Evolutionary conservation across 1,139 yeast genomes (phyloP), one percentile per base, ranked within the genome.

Genomic region (Protomyces inundatus): DNA sequence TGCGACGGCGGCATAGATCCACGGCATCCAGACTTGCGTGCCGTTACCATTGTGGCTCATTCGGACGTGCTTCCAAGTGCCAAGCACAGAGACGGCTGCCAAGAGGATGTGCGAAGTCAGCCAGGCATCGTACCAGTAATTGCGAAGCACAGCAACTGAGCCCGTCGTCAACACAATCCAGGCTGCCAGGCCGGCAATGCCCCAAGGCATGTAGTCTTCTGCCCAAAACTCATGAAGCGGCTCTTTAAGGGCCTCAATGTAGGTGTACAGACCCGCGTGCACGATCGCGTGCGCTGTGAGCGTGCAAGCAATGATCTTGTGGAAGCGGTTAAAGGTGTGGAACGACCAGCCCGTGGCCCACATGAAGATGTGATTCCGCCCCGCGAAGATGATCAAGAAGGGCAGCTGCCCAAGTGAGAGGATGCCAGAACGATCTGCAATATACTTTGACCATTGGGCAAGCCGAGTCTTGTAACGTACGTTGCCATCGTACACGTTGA

Each of bases 261-360:
- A 40, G 16, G 70, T 68, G 58, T 74, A 71, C 39, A 73, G 70
- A 3, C 72, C 69, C 1, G 71, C 68, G 62, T 76, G 78, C 6
- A 71, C 67, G 0, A 75, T 34, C 0, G 80, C 75, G 69, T 84
- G 84, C 1, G 76, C 62, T 60, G 83, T 75, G 2, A 80, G 72
- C 2, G 81, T 72, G 64, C 88, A 74, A 0, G 87, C 82, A 1
- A 82, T 70, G 87, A 87, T 84, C 65, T 84, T 75, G 72, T 86
- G 90, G 68, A 80, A 81, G 36, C 83, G 75, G 55, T 83, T 82
- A 69, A 82, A 84, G 0, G 85, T 79, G 16, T 86, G 79, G 69
- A 81, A 83, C 45, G 84, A 80, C 82, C 87, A 80, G 32, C 87
- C 82, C 0, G 89, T 84, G 4, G 83, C 57, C 75, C 79, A 77